These are phyloP conservation scores for Agaricales sp. DNA, from an alignment of 1,284 basidiomycete genomes.

Conservation along the genomic window DNA sequence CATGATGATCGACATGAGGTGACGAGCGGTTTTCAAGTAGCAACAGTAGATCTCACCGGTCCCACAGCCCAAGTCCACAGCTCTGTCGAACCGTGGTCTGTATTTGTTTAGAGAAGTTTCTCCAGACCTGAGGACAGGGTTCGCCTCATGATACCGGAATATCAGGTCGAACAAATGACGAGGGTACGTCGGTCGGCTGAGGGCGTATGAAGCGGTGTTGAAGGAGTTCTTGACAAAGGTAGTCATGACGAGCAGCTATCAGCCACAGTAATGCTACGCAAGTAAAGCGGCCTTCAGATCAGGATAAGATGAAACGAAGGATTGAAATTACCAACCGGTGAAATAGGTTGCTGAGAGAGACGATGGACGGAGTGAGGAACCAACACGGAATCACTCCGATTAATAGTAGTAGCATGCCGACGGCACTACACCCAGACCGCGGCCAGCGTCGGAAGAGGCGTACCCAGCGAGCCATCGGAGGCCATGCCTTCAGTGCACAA, in stretches of 20 bases:
- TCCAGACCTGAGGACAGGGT: not conserved
- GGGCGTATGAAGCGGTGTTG: conserved; percentile 26
- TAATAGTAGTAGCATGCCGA: no score
- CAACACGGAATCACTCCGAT: no score
- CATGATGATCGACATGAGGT: not conserved
- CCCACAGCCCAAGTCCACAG: conserved; percentile 77
- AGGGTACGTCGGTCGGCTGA: conserved; percentile 31
- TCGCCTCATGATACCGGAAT: conserved; percentile 16
- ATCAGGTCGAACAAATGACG: conserved; percentile 27
- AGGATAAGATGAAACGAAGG: no score
- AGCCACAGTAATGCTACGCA: no score
- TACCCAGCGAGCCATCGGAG: no score
- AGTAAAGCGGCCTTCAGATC: no score
- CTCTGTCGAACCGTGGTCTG: conserved; percentile 38
- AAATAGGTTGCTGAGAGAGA: no score
- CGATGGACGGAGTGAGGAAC: no score
- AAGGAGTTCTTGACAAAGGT: conserved; percentile 29
- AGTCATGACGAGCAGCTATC: conserved; percentile 22
- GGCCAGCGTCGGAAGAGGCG: no score
- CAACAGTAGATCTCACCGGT: conserved; percentile 40
- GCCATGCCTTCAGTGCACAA: no score
- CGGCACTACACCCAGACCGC: no score
- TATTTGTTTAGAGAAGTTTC: not conserved
- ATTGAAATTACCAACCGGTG: no score
- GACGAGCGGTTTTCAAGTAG: conserved; percentile 5